phyloP scores from a whole-genome alignment of 1,284 basidiomycete genomes.

The Pseudozyma hubeiensis region DNA sequence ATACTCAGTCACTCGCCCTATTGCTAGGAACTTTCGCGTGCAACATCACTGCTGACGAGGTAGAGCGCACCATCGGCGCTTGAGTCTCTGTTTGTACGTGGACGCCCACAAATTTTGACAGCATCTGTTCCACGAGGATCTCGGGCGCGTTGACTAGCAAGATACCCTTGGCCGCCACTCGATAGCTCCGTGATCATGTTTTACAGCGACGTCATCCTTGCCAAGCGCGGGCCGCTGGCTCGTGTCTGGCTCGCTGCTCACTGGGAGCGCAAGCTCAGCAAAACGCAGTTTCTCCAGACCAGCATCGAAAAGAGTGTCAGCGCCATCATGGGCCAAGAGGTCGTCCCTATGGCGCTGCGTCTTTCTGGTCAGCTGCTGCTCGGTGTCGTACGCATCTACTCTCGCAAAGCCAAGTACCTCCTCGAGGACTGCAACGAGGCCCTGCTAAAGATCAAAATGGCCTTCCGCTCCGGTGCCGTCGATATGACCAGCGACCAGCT shows the following conservation, averaged over 20 bases:
- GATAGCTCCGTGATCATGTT: conserved; percentile 73
- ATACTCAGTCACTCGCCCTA: not conserved
- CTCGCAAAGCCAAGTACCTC: conserved; percentile 95
- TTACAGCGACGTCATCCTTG: conserved; percentile 90
- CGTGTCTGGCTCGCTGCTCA: conserved; percentile 99
- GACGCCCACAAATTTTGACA: not conserved
- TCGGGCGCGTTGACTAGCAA: no score
- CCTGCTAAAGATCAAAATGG: conserved; percentile 92
- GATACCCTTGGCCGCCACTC: not conserved
- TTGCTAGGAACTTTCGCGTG: no score
- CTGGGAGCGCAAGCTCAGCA: conserved; percentile 97
- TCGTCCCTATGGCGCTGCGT: conserved; percentile 86
- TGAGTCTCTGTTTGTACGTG: no score
- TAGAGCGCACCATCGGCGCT: no score
- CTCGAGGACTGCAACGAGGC: conserved; percentile 98
- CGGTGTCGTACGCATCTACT: conserved; percentile 96
- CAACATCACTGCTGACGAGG: no score
- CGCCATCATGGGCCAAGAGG: conserved; percentile 79
- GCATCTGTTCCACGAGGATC: no score
- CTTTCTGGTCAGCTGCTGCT: conserved; percentile 93
- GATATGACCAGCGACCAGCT: conserved; percentile 95
- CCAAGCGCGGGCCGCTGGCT: conserved; percentile 90
- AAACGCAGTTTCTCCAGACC: conserved; percentile 90
- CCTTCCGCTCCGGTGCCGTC: conserved; percentile 90
- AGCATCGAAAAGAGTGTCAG: conserved; percentile 93